Evolutionary conservation across 148 eudicot genomes (phyloP), one percentile per base, ranked within the genome.

Genomic region (Persicaria tinctoria): DNA sequence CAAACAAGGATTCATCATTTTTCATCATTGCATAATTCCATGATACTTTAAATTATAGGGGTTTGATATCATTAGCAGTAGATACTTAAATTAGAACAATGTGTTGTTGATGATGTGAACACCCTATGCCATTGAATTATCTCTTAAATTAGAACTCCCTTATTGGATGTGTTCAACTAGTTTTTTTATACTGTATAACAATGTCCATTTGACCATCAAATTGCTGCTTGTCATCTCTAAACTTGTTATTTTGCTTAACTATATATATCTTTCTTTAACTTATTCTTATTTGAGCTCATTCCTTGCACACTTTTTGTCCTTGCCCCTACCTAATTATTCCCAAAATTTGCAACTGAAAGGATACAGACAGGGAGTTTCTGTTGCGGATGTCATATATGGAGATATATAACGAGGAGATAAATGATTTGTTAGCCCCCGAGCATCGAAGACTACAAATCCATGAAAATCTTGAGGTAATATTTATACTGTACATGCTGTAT

Each of bases 361-460:
- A 85, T 78, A 83, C 83, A 70, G 89, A 87, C 74, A 82, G 98
- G 53, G 98, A 92, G 77, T 95, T 95, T 75, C 91, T 95, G 78
- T 69, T 95, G 63, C 85, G 98, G 57, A 92, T 95, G 97, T 95
- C 98, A 5, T 95, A 95, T 74, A 85, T 95, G 97, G 98, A 95
- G 83, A 95, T 95, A 27, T 95, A 95, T 76, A 95, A 95, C 51
- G 98, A 95, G 78, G 98, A 95, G 74, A 90, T 95, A 46, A 95
- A 95, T 86, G 98, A 95, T 83, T 77, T 95, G 80, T 79, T 95
- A 76, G 96, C 84, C 74, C 98, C 98, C 17, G 98, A 95, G 81
- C 96, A 89, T 77, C 83, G 96, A 53, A 92, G 85, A 80, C 78
- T 95, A 76, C 98, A 95, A 83, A 86, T 95, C 74, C 98, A 95